These are phyloP conservation scores for Hansfordia pulvinata DNA, from an alignment of 2,329 filamentous ascomycete species.

Conservation along the genomic window DNA sequence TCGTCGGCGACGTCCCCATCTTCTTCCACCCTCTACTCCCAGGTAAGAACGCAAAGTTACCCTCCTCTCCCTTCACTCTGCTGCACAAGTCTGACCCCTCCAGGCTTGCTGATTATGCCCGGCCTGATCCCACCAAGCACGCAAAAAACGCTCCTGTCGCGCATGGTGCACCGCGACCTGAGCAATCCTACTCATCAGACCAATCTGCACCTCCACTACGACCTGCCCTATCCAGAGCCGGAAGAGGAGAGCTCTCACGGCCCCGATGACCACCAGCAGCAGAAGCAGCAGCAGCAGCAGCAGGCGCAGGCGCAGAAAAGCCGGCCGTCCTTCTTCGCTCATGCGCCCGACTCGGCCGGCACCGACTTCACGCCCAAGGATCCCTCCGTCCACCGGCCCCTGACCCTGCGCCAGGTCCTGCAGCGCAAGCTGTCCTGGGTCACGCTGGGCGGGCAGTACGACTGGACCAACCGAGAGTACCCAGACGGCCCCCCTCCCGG, in stretches of 20 bases:
- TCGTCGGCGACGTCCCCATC: conserved; percentile 30
- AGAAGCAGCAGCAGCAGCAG: no score
- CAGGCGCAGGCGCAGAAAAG: no score
- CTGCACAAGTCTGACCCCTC: no score
- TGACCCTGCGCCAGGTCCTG: conserved; percentile 57
- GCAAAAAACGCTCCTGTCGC: conserved; percentile 58
- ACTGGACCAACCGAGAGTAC: conserved; percentile 84
- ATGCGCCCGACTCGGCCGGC: conserved; percentile 30
- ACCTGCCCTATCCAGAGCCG: conserved; percentile 46
- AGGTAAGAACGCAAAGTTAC: no score
- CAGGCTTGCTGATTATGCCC: conserved; percentile 71
- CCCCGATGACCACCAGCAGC: conserved; percentile 8
- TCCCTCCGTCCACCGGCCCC: conserved; percentile 56
- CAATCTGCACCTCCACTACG: conserved; percentile 78
- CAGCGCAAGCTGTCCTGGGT: conserved; percentile 81
- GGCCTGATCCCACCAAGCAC: conserved; percentile 54
- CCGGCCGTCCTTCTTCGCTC: conserved; percentile 49
- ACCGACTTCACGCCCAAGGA: conserved; percentile 56
- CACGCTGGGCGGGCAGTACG: conserved; percentile 88
- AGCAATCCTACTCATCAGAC: conserved; percentile 64
- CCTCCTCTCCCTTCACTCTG: conserved; percentile 2
- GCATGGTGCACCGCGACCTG: conserved; percentile 65
- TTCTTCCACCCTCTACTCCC: conserved; percentile 55
- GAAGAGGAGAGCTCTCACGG: no score
- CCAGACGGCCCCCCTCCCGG: conserved; percentile 51